Conservation (phyloP, 768 basidiomycete species). For the Naganishia kalamii region DNA sequence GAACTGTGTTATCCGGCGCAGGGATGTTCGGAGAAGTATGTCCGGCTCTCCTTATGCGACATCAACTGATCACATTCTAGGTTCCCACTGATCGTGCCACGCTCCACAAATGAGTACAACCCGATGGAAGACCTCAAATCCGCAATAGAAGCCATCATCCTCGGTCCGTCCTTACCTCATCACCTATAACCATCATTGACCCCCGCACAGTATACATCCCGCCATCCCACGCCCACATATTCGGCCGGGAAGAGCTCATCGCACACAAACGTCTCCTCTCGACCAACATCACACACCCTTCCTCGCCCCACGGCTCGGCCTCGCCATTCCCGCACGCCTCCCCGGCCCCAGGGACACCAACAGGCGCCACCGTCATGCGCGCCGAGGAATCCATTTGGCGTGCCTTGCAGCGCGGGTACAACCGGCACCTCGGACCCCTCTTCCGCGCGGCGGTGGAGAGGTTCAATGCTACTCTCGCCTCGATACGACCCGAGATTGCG, state of each 20-base stretch:
- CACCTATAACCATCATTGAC: neutral
- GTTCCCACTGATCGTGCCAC: constrained; percentile 8
- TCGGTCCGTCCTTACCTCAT: constrained; percentile 28
- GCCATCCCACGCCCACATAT: constrained; percentile 34
- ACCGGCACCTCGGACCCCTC: constrained; percentile 36
- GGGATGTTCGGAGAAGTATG: constrained; percentile 35
- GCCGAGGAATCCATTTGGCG: constrained; percentile 21
- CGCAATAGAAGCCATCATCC: constrained; percentile 34
- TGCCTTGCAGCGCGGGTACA: constrained; percentile 6
- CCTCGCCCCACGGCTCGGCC: constrained; percentile 12
- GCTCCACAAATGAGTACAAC: constrained; percentile 32
- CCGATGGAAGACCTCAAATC: constrained; percentile 39
- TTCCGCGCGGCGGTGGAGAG: constrained; percentile 37
- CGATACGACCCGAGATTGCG: constrained; percentile 23
- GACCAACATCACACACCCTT: neutral
- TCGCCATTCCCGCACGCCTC: constrained; percentile 19
- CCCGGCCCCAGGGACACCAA: constrained; percentile 16
- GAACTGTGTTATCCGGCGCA: constrained; percentile 40
- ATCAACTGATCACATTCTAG: neutral
- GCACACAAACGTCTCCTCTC: constrained; percentile 18
- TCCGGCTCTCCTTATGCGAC: neutral
- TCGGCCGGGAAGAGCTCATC: constrained; percentile 30
- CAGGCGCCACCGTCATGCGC: constrained; percentile 27
- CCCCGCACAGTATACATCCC: constrained; percentile 38
- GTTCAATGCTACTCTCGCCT: constrained; percentile 37